Conservation (phyloP, 2,329 filamentous ascomycete genomes). For the Aspergillus persii region DNA sequence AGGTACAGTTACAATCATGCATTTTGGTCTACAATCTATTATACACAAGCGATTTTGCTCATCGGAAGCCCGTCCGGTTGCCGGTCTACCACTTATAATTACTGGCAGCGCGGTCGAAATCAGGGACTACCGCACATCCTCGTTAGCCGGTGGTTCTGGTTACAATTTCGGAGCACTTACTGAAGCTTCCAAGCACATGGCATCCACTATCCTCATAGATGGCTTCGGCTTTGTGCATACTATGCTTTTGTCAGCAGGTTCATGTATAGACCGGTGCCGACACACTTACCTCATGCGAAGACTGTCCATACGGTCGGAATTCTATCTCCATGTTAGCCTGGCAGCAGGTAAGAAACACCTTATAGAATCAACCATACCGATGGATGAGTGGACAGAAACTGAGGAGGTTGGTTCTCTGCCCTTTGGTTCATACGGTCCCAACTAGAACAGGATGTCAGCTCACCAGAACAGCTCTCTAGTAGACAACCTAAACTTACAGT, state of each 20-base stretch:
- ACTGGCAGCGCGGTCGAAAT: slow-evolving; percentile 20
- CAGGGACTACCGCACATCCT: slow-evolving; percentile 14
- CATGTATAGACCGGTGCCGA: neutral
- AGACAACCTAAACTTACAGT: slow-evolving; percentile 37
- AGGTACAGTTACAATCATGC: neutral
- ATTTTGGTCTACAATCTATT: neutral
- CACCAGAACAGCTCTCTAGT: neutral
- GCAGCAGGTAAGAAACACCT: neutral
- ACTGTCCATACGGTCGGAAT: slow-evolving; percentile 55
- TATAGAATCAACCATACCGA: slow-evolving; percentile 32
- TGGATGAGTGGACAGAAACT: slow-evolving; percentile 62
- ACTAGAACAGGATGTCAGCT: slow-evolving; percentile 20
- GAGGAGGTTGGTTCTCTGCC: slow-evolving; percentile 48
- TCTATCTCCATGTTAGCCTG: slow-evolving; percentile 23
- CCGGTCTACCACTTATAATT: slow-evolving; percentile 13
- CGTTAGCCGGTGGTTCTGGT: neutral
- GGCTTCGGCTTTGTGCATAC: slow-evolving; percentile 40
- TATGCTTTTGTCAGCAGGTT: slow-evolving; percentile 19
- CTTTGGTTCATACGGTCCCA: slow-evolving; percentile 53
- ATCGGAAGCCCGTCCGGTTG: neutral
- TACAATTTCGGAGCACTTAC: slow-evolving; percentile 22
- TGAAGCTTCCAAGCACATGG: slow-evolving; percentile 22
- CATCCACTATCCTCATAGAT: slow-evolving; percentile 43
- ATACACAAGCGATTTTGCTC: neutral
- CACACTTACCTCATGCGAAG: slow-evolving; percentile 50